Evolutionary conservation across 345 rosid genomes (phyloP).

Genomic region (Geranium rotundifolium): DNA sequence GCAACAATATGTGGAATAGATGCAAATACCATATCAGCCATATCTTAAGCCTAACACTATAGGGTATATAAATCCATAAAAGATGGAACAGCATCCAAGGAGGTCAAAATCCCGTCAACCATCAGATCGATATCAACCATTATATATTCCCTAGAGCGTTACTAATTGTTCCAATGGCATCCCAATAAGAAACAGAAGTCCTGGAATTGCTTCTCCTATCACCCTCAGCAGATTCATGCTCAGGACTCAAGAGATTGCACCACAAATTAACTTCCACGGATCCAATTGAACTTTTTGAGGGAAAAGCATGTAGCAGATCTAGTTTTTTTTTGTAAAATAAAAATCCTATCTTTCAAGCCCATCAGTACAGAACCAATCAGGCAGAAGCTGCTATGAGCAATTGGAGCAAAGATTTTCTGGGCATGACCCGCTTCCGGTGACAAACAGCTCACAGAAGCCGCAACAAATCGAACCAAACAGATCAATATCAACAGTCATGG

Average conservation of each 20-base stretch:
- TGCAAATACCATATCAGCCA: background rate
- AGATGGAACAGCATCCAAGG: too few species aligned
- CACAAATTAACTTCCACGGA: background rate
- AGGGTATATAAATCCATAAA: too few species aligned
- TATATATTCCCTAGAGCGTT: background rate
- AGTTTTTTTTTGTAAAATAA: background rate
- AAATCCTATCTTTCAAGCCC: background rate
- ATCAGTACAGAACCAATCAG: background rate
- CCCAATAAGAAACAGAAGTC: background rate
- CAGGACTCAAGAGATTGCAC: background rate
- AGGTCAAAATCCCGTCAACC: too few species aligned
- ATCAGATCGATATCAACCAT: too few species aligned
- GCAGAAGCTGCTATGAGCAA: background rate
- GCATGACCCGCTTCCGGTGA: background rate
- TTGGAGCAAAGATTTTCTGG: background rate
- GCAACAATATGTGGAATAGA: background rate
- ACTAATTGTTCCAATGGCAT: background rate
- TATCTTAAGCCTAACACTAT: background rate
- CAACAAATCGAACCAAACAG: background rate
- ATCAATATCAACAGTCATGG: background rate
- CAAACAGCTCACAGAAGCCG: background rate
- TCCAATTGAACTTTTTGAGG: background rate
- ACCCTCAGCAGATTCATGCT: background rate
- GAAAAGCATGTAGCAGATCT: background rate
- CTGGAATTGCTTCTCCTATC: background rate